A percentile compares a stretch with the other conserved stretches of the same genome.
Evolutionary conservation across 441 rosid genomes (phyloP).

Genomic region (Euphorbia schlechtendalii): DNA sequence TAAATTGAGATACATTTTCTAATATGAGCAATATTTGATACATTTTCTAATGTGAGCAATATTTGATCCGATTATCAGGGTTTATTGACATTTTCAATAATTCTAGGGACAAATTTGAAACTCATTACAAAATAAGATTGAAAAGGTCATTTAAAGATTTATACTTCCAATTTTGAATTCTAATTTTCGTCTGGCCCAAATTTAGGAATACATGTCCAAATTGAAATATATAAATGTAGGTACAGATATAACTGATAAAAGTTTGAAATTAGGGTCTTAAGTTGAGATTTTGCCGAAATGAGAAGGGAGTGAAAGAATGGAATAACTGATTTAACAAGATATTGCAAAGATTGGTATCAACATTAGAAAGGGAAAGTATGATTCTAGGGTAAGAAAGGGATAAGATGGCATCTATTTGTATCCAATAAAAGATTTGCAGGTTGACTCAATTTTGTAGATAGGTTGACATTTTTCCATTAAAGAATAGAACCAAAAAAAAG

Average conservation of each 20-base stretch:
- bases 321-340: background rate
- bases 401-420: conserved; percentile 1
- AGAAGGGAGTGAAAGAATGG: background rate
- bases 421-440: background rate
- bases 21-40: too few species aligned
- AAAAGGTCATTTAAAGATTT: too few species aligned
- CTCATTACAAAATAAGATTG: too few species aligned
- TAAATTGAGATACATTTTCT: too few species aligned
- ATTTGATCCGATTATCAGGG: too few species aligned
- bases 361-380: conserved; percentile 13
- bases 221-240: background rate
- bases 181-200: too few species aligned
- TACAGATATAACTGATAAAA: too few species aligned
- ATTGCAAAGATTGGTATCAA: conserved; percentile 2
- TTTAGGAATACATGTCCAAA: too few species aligned
- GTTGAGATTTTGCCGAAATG: background rate
- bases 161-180: too few species aligned
- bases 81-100: too few species aligned
- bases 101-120: too few species aligned
- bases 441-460: background rate
- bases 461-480: background rate
- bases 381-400: conserved; percentile 10
- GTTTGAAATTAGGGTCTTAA: background rate
- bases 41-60: too few species aligned
- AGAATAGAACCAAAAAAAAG: background rate